Conservation (phyloP, 345 rosid species). For the Eucalyptus marginata region DNA sequence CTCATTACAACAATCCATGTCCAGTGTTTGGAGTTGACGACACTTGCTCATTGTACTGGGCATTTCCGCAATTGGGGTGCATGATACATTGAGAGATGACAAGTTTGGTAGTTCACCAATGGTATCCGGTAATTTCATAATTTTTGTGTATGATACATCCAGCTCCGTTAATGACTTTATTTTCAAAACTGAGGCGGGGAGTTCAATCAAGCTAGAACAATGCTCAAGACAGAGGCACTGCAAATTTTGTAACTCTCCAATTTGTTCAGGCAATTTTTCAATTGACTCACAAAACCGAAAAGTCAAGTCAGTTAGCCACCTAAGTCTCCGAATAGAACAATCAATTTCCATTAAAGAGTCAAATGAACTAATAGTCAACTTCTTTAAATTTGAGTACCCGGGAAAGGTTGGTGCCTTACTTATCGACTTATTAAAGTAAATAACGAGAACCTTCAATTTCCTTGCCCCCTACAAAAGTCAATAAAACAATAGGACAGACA, state of each 20-base stretch:
- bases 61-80: rapidly evolving
- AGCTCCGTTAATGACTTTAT: rapidly evolving
- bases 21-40: neutral
- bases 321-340: too few species aligned
- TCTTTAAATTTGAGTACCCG: neutral
- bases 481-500: rapidly evolving
- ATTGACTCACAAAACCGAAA: too few species aligned
- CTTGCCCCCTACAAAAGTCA: neutral
- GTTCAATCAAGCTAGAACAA: rapidly evolving
- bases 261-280: neutral
- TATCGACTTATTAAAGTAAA: rapidly evolving
- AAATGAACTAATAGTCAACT: rapidly evolving
- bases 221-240: rapidly evolving
- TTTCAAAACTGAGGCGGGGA: rapidly evolving
- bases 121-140: too few species aligned
- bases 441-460: neutral
- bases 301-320: too few species aligned
- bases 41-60: neutral
- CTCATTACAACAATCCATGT: rapidly evolving
- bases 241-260: neutral
- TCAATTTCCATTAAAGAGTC: too few species aligned
- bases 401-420: rapidly evolving
- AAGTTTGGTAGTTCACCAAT: rapidly evolving
- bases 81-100: rapidly evolving
- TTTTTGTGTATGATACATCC: rapidly evolving